Evolutionary conservation across 23 red algal genomes (phyloP).

Genomic region (Gracilaria gracilis): DNA sequence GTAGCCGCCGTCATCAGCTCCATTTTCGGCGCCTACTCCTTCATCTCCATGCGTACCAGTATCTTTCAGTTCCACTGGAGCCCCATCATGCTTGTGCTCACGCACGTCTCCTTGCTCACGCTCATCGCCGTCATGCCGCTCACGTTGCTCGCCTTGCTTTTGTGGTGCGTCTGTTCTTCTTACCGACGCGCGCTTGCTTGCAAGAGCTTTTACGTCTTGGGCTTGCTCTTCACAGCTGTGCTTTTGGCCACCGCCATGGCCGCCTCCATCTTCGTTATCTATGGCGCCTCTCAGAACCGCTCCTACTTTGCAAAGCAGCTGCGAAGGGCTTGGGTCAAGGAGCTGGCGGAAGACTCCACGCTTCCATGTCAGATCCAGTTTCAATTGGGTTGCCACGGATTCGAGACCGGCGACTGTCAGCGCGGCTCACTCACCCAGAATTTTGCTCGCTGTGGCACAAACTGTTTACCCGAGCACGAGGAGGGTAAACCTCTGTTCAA

Average conservation of each 20-base stretch:
- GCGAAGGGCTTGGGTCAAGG: slow-evolving; percentile 33
- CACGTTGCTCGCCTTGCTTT: slow-evolving; percentile 25
- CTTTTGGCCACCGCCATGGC: slow-evolving; percentile 41
- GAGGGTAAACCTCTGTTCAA: slow-evolving; percentile 46
- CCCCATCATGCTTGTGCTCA: slow-evolving; percentile 34
- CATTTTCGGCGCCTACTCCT: slow-evolving; percentile 56
- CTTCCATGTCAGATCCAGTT: slow-evolving; percentile 64
- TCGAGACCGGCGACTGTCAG: slow-evolving; percentile 62
- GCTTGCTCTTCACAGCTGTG: slow-evolving; percentile 33
- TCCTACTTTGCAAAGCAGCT: slow-evolving; percentile 43
- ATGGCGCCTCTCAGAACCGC: slow-evolving; percentile 37
- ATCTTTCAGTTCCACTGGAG: slow-evolving; percentile 64
- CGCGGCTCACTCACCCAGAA: slow-evolving; percentile 44
- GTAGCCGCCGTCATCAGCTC: slow-evolving; percentile 38
- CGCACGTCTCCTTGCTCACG: slow-evolving; percentile 38
- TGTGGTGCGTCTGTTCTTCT: slow-evolving; percentile 51
- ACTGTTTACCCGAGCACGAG: slow-evolving; percentile 41
- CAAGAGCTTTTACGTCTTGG: slow-evolving; percentile 38
- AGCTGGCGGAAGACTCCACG: slow-evolving; percentile 25
- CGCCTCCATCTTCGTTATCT: slow-evolving; percentile 57
- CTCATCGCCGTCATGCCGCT: slow-evolving; percentile 35
- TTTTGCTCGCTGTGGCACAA: slow-evolving; percentile 60
- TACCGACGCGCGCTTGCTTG: slow-evolving; percentile 10
- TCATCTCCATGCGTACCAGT: slow-evolving; percentile 50
- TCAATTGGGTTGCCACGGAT: slow-evolving; percentile 49